phyloP scores from a whole-genome alignment of 2,329 filamentous ascomycete species.

The Colletotrichum musicola region DNA sequence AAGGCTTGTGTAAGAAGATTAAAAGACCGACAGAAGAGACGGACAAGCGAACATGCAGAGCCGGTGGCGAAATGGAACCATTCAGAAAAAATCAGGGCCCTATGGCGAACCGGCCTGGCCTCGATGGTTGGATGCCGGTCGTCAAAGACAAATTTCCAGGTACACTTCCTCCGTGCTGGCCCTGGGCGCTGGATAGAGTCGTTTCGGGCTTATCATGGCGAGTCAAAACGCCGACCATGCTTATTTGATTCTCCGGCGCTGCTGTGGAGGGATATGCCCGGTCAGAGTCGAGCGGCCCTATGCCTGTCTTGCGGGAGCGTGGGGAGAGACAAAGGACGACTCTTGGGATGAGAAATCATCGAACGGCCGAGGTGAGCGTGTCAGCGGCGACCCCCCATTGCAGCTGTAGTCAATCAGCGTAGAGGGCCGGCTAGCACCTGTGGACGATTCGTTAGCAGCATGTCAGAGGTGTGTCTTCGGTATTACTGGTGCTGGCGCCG shows the following conservation, averaged over 20 bases:
- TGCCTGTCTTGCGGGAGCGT: slow-evolving; percentile 14
- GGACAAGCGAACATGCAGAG: slow-evolving; percentile 47
- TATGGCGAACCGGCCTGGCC: slow-evolving; percentile 42
- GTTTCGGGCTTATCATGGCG: slow-evolving; percentile 22
- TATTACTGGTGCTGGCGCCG: not conserved
- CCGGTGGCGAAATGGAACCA: slow-evolving; percentile 53
- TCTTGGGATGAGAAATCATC: slow-evolving; percentile 37
- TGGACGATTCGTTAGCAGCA: slow-evolving; percentile 23
- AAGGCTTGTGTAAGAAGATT: slow-evolving; percentile 12
- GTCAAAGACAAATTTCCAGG: not conserved
- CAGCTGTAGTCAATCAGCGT: slow-evolving; percentile 51
- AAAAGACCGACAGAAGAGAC: not conserved
- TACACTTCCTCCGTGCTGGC: slow-evolving; percentile 1
- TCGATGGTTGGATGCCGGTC: slow-evolving; percentile 11
- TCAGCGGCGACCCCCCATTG: slow-evolving; percentile 53
- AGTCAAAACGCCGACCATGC: slow-evolving; percentile 33
- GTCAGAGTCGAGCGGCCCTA: slow-evolving; percentile 43
- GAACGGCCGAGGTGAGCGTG: slow-evolving; percentile 49
- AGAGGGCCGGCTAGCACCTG: slow-evolving; percentile 23
- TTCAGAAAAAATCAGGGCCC: slow-evolving; percentile 48
- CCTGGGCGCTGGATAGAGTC: not conserved
- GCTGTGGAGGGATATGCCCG: slow-evolving; percentile 41
- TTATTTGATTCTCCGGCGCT: slow-evolving; percentile 24
- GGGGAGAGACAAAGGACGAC: slow-evolving; percentile 20
- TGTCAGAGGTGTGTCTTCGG: slow-evolving; percentile 20